Evolutionary conservation across 805 yeast species (phyloP), one percentile per base, ranked within the genome.

Genomic region (Barnettozyma pratensis): DNA sequence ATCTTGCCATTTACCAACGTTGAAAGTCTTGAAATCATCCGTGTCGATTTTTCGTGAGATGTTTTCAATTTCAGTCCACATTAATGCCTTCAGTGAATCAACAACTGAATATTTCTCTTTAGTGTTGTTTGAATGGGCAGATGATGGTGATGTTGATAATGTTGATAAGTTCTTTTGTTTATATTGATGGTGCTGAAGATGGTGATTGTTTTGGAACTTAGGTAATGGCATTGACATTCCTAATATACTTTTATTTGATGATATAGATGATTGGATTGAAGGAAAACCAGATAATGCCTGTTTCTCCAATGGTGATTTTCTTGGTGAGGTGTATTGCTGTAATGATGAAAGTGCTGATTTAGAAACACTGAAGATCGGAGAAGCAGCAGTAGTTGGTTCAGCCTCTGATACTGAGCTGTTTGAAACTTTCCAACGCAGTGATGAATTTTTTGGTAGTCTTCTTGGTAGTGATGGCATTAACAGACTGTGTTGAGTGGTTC

Each of bases 1-100:
- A 65, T 86, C 89, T 48, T 83, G 83, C 99, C 99, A 94, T 49
- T 96, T 77, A 6, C 96, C 92, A 41, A 80, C 81, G n/a, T 81
- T 75, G 7, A 82, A 69, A 48, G 79, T 74, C 9, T 76, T 74
- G 12, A 83, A 68, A 7, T 79, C 67, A 44, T 80, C 83, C 3
- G 75, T 68, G 32, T 76, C 74, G 5, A 79, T 70, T 6, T 83
- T 83, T 49, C 78, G 77, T 0, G 97, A 89, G 0, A 97, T 97
- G 57, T 91, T 92, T 6, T 71, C 69, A 29, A 87, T 76, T 36
- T 76, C 77, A 1, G 86, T 76, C 88, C 94, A 71, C 51, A 68
- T 69, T 25, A 66, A 59, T 12, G 51, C 45, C 45, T 51, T 55
- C 27, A 61, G 35, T 0, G 59, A 45, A 28, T 61, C 62, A 1